Base-by-base conservation (phyloP, 192 early-diverging fungal species). In the Backusella australiensis region DNA sequence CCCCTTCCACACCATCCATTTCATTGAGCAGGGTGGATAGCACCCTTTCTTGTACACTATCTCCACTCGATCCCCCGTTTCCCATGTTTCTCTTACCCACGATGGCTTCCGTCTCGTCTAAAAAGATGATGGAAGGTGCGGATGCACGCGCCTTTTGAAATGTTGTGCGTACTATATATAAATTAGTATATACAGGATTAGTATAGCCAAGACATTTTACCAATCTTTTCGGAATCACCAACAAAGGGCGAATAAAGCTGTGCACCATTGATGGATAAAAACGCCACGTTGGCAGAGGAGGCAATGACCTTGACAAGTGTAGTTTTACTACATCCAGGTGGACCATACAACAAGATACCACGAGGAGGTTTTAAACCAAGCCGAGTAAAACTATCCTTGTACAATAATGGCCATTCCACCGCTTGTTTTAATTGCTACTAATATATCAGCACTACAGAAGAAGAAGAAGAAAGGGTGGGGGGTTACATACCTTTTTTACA, bases 311-410 rank as follows among this genome's bases (percentile, higher is more conserved):
- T 94, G 9, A 94, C 96, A 6, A 99, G 82, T 0, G 97, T 98
- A 0, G 98, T 99, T 79, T 99, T 99, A 84, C 94, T 95, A 82
- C 98, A 99, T 11, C 96, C 98, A 3, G 98, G 97, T 23, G 98
- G 98, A 2, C 98, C 98, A 80, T 97, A 96, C 8, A 99, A 83
- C n/a, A 99, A 81, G 1, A 99, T 91, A 2, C 98, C 98, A 21
- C 93, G 82, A 0, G 96, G 92, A 0, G 93, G 91, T 41, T 85
- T 87, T 35, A 99, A 74, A 3, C 98, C 96, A 14, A 99, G 82
- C 29, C 91, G 83, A 32, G 65, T 49, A 81, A 94, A 95, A 4
- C 91, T 88, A 5, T 86, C 84, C 1, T 84, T 85, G 69, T 96
- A 88, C 8, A 89, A 76, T 4, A 96, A 72, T 17, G 97, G 97